Percentiles rank a stretch among this genome's conserved stretches.
Evolutionary conservation across 305 asterid genomes (phyloP).

Genomic region (Solanum chacoense): DNA sequence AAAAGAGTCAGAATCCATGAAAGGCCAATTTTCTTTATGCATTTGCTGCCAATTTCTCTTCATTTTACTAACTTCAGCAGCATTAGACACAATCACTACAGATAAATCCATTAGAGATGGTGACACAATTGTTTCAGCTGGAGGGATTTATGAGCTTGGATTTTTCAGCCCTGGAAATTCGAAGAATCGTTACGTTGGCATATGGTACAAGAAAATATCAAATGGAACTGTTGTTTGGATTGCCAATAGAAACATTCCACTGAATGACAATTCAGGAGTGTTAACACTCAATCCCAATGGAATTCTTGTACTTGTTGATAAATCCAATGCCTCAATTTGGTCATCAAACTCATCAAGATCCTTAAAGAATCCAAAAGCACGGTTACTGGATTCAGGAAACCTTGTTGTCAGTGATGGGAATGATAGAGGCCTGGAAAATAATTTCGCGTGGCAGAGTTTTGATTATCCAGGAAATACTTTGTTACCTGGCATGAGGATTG

Average conservation of each 20-base stretch:
- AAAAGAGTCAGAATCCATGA: not conserved
- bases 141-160: constrained; percentile 11
- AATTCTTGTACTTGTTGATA: not conserved
- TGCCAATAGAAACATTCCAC: not conserved
- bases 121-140: constrained; percentile 11
- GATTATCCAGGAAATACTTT: constrained; percentile 11
- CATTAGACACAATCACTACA: constrained; percentile 4
- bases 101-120: constrained; percentile 9
- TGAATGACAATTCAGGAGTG: not conserved
- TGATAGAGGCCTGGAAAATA: not conserved
- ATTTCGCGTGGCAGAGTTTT: constrained; percentile 14
- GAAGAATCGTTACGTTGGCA: constrained; percentile 16
- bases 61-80: not conserved
- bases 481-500: constrained; percentile 11
- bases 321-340: not conserved
- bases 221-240: not conserved
- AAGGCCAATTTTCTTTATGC: not conserved
- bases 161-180: constrained; percentile 17
- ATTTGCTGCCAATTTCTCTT: not conserved
- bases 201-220: constrained; percentile 15
- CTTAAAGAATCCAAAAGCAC: not conserved
- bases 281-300: not conserved
- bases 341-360: constrained; percentile 6
- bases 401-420: constrained; percentile 3
- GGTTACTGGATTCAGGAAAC: constrained; percentile 3